phyloP scores from a whole-genome alignment of 2,329 filamentous ascomycete species.

The Diplodia mutila region DNA sequence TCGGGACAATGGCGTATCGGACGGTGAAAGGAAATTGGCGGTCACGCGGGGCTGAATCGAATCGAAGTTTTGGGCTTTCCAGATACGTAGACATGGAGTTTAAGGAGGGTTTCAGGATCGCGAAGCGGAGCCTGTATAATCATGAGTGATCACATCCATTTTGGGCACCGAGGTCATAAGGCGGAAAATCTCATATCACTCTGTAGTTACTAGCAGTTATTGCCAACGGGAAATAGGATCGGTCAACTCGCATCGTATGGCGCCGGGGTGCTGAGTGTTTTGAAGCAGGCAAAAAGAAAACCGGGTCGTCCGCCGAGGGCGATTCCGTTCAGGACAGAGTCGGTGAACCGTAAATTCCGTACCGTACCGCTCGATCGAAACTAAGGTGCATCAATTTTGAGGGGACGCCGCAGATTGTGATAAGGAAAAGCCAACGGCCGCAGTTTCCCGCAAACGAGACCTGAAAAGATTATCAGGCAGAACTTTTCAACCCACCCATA shows the following conservation, averaged over 20 bases:
- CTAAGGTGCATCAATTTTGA: conserved; percentile 25
- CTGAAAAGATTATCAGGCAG: conserved; percentile 18
- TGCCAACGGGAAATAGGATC: conserved; percentile 13
- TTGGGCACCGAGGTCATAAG: conserved; percentile 16
- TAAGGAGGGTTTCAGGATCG: conserved; percentile 1
- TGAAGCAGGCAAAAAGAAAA: conserved; percentile 21
- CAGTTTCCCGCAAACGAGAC: conserved; percentile 16
- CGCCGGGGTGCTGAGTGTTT: neutral
- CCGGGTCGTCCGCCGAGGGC: conserved; percentile 17
- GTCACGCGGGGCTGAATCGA: conserved; percentile 1
- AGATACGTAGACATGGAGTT: neutral
- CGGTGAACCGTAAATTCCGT: conserved; percentile 25
- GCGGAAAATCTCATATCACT: conserved; percentile 14
- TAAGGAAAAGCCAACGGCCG: conserved; percentile 24
- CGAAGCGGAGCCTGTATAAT: conserved; percentile 18
- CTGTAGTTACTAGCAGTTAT: conserved; percentile 24
- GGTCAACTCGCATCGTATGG: conserved; percentile 19
- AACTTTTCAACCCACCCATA: conserved; percentile 21
- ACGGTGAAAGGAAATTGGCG: neutral
- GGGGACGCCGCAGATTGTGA: conserved; percentile 14
- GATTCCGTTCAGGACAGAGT: conserved; percentile 20
- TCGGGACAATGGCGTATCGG: conserved; percentile 1
- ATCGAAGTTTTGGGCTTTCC: neutral
- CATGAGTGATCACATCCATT: conserved; percentile 18
- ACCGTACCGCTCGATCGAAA: conserved; percentile 23